Base-by-base conservation (phyloP, 371 early-diverging fungal genomes). In the Phascolomyces articulosus region DNA sequence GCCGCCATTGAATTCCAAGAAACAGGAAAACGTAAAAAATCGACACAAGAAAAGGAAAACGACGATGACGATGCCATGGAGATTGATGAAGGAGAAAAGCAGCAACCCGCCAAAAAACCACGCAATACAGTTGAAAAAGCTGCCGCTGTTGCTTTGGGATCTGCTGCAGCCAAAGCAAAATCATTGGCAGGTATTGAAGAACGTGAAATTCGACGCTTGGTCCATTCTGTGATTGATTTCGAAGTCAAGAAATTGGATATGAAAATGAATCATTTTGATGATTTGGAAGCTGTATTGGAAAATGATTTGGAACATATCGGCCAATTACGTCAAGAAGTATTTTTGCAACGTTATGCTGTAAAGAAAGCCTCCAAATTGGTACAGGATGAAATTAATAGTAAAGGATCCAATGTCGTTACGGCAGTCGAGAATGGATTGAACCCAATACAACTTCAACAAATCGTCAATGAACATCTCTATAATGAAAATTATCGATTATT, bases 251-350 rank as follows among this genome's bases (percentile, higher is more conserved):
- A 96, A 74, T 68, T 97, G 65, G 93, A 96, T 61, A 73, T 94
- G 47, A 97, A 97, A 74, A 87, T 98, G 85, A 84, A 83, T 64
- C 92, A 96, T 63, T 95, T 98, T 71, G 93, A 95, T 48, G 95
- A 96, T 65, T 66, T 97, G 70, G 98, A 97, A 71, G 85, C 85
- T 11, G 79, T 94, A 2, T 68, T 98, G 31, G 97, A 96, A 66
- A 79, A 84, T 31, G 97, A 97, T 74, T 78, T 92, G 60, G 82
- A 86, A 60, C 91, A 95, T 20, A 72, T 97, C 24, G 93, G 93
- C 60, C 83, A 86, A 27, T 95, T 95, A 76, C 87, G 94, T 18
- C 90, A 91, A 64, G 87, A 88, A 64, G 71, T 96, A 18, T 94
- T 90, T 64, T 71, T 84, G 62, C 96, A 96, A 31, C 89, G 94